phyloP scores from a whole-genome alignment of 2,329 filamentous ascomycete genomes.

The Metarhizium guizhouense region DNA sequence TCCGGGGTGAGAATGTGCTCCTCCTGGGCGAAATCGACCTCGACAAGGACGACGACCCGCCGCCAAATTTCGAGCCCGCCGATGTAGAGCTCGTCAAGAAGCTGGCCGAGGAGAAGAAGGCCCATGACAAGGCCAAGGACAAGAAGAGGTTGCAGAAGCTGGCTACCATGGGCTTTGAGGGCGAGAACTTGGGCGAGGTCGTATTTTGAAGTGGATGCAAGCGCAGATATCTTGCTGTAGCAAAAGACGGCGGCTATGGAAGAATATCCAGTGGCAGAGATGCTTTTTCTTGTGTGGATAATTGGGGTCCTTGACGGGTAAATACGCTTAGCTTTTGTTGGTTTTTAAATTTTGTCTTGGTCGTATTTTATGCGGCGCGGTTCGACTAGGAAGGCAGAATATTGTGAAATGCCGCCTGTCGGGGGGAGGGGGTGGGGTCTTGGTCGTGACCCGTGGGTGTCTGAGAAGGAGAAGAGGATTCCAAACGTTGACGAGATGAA shows the following conservation, averaged over 20 bases:
- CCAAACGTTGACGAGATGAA: background rate
- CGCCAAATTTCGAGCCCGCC: conserved; percentile 61
- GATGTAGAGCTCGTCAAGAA: conserved; percentile 61
- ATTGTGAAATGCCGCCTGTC: conserved; percentile 50
- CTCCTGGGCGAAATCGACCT: conserved; percentile 93
- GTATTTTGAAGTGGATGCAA: conserved; percentile 38
- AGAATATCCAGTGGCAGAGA: background rate
- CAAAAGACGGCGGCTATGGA: background rate
- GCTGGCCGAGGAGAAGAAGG: conserved; percentile 64
- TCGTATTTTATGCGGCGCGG: background rate
- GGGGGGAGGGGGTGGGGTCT: background rate
- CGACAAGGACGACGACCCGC: conserved; percentile 83
- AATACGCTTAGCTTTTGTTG: background rate
- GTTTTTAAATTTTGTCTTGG: background rate
- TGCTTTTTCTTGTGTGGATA: background rate
- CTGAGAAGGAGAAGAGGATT: background rate
- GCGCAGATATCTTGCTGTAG: background rate
- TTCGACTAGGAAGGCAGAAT: conserved; percentile 38
- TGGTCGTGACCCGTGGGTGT: background rate
- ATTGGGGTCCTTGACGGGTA: background rate
- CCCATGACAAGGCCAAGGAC: conserved; percentile 60
- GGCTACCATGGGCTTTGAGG: conserved; percentile 75
- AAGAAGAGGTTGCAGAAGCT: conserved; percentile 65
- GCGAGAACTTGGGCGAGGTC: conserved; percentile 70
- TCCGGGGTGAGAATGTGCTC: conserved; percentile 94